A percentile compares a stretch with the other conserved stretches of the same genome.
Conservation (phyloP, 495 filamentous ascomycete species). For the Sordaria brevicollis region DNA sequence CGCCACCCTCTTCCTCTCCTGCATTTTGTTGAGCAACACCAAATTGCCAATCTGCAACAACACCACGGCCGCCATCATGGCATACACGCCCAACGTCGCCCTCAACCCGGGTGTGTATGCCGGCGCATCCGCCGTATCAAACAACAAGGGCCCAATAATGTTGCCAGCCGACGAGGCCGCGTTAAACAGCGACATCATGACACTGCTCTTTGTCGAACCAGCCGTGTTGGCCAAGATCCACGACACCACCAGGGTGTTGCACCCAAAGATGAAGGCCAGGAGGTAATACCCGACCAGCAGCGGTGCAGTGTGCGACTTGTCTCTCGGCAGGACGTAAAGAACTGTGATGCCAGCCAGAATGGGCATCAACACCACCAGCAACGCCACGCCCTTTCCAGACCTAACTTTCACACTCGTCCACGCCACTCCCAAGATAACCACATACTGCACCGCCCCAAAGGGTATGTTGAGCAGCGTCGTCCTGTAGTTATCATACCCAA, state of each 20-base stretch:
- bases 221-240: slow-evolving; percentile 52
- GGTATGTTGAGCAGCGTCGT: slow-evolving; percentile 58
- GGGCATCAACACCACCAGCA: slow-evolving; percentile 44
- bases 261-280: slow-evolving; percentile 49
- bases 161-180: slow-evolving; percentile 52
- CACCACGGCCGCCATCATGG: slow-evolving; percentile 37
- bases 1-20: slow-evolving; percentile 39
- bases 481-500: slow-evolving; percentile 47
- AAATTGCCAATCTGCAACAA: slow-evolving; percentile 43
- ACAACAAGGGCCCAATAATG: slow-evolving; percentile 60
- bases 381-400: slow-evolving; percentile 31
- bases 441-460: slow-evolving; percentile 46
- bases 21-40: slow-evolving; percentile 41
- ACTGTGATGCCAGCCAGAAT: slow-evolving; percentile 47
- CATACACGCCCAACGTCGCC: slow-evolving; percentile 47
- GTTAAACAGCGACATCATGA: slow-evolving; percentile 49
- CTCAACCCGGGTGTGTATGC: slow-evolving; percentile 47
- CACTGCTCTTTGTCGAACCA: slow-evolving; percentile 59
- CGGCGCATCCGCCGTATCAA: slow-evolving; percentile 48
- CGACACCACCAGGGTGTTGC: slow-evolving; percentile 36
- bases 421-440: slow-evolving; percentile 45
- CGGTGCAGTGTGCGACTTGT: slow-evolving; percentile 24
- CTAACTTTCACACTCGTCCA: slow-evolving; percentile 40
- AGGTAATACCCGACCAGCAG: slow-evolving; percentile 52
- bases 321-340: slow-evolving; percentile 42